Base-by-base conservation (phyloP, 2,329 filamentous ascomycete genomes). In the Alternaria longipes region DNA sequence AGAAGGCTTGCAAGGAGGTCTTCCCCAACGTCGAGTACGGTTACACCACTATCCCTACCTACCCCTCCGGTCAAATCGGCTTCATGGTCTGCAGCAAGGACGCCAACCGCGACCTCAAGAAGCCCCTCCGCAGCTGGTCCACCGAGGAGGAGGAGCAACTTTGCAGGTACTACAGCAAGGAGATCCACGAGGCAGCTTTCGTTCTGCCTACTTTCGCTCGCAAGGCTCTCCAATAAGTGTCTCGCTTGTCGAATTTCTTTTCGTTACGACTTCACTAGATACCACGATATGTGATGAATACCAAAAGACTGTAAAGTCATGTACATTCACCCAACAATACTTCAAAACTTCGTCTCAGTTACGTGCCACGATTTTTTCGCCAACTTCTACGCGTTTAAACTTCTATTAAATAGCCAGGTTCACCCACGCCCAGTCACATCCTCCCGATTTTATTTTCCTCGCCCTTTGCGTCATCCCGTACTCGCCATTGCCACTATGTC, bases 31-130 rank as follows among this genome's bases (percentile, higher is more conserved):
- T 91, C 81, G 95, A 99, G 85, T 99, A 98, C 84, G 95, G 92
- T 74, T 99, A 97, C 88, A 98, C 94, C 77, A 98, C 94, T 75
- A 99, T 99, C 82, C 95, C 95, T 62, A 99, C 95, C 79, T 99
- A 99, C 86, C 95, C 95, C 70, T 97, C 93, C 59, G 95, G 95
- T 79, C 95, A 99, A 86, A 99, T 99, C 77, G 95, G 95, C 79
- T 99, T 99, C 90, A 97, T 99, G 94, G 92, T 99, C 79, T 98
- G 95, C 90, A 92, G 87, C 90, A 98, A 99, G 89, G 94, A 98
- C 79, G 84, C 89, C 79, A 89, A 83, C 78, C 88, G 90, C 80
- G 87, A 99, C 82, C 87, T 98, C 79, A 92, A 87, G 81, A 91
- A 90, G 82, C 95, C 95, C 55, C 78, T 97, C 65, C 91, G 95